Conservation (phyloP, 768 basidiomycete species). For the Phylloporus sp. region DNA sequence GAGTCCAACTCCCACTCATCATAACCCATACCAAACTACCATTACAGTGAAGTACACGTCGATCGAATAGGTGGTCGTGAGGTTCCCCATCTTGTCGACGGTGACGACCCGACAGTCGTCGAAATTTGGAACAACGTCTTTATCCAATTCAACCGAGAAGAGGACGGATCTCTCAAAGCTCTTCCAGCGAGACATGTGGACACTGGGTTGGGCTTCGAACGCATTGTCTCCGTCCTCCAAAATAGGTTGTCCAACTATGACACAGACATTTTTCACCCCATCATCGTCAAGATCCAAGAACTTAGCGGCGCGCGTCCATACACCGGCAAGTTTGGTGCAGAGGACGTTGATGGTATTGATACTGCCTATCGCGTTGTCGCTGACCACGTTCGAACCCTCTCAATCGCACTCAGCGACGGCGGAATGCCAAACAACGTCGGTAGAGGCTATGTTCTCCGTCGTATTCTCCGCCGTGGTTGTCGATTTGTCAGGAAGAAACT, state of each 20-base stretch:
- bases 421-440: constrained; percentile 96
- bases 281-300: constrained; percentile 83
- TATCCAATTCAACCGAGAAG: constrained; percentile 97
- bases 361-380: constrained; percentile 97
- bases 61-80: constrained; percentile 98
- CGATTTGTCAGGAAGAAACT: constrained; percentile 95
- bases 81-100: constrained; percentile 87
- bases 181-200: constrained; percentile 95
- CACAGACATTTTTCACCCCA: constrained; percentile 89
- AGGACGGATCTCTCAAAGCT: constrained; percentile 69
- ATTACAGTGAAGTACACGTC: constrained; percentile 83
- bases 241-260: constrained; percentile 94
- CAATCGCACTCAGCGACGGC: constrained; percentile 93
- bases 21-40: background rate
- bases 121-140: constrained; percentile 99
- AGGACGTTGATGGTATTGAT: constrained; percentile 93
- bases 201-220: constrained; percentile 99
- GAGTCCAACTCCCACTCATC: constrained; percentile 4
- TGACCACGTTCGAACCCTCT: constrained; percentile 93
- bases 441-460: constrained; percentile 92
- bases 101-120: constrained; percentile 93
- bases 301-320: constrained; percentile 87
- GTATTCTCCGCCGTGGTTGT: constrained; percentile 91
- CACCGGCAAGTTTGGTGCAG: constrained; percentile 86
- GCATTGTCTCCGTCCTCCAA: constrained; percentile 91